Conservation (phyloP, 2,329 filamentous ascomycete species). For the Pseudopyrenochaeta lycopersici region DNA sequence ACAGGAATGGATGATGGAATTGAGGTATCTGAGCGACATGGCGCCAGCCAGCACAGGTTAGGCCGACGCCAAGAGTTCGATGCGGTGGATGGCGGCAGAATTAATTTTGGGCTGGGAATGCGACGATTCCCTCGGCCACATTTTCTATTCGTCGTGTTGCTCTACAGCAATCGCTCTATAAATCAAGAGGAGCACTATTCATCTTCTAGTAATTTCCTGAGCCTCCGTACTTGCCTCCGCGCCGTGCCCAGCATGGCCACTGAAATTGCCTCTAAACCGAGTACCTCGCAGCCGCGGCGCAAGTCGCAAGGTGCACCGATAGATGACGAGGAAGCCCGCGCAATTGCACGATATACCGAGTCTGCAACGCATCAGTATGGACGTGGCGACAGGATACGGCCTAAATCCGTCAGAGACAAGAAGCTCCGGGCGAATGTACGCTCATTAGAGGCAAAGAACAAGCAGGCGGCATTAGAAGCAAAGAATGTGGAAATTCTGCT, state of each 20-base stretch:
- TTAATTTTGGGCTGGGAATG: slow-evolving; percentile 14
- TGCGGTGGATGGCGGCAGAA: slow-evolving; percentile 19
- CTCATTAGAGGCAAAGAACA: slow-evolving; percentile 81
- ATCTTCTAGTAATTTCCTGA: not conserved
- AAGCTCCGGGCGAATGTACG: slow-evolving; percentile 85
- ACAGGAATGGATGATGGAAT: no score
- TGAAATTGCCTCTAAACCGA: slow-evolving; percentile 25
- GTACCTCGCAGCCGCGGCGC: slow-evolving; percentile 23
- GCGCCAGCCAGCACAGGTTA: not conserved
- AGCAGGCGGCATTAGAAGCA: slow-evolving; percentile 80
- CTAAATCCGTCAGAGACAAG: slow-evolving; percentile 82
- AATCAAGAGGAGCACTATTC: no score
- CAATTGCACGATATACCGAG: slow-evolving; percentile 42
- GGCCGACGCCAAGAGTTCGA: slow-evolving; percentile 15
- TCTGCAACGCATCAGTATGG: slow-evolving; percentile 80
- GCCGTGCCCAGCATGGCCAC: slow-evolving; percentile 19
- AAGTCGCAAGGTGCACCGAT: slow-evolving; percentile 32
- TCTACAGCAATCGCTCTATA: no score
- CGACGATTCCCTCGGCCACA: not conserved
- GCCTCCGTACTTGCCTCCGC: no score
- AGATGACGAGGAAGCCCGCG: slow-evolving; percentile 40
- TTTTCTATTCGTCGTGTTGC: not conserved
- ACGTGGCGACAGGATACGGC: slow-evolving; percentile 77
- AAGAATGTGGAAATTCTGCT: slow-evolving; percentile 96
- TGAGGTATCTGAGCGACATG: no score